Conservation (phyloP, 768 basidiomycete genomes). For the Rubroboletus satanas region DNA sequence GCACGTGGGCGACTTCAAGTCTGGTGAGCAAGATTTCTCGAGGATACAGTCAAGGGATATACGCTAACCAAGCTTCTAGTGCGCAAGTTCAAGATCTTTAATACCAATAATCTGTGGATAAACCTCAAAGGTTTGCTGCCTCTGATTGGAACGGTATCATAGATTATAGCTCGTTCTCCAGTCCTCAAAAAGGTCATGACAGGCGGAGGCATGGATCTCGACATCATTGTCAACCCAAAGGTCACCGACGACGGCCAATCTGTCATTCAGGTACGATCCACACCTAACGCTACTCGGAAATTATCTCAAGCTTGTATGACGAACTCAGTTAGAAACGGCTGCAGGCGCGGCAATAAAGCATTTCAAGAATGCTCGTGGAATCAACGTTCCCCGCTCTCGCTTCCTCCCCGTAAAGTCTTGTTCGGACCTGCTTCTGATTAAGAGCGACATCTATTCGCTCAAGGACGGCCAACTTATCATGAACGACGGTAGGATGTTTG, state of each 20-base stretch:
- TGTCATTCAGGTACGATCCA: slow-evolving; percentile 63
- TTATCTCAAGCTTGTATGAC: not conserved
- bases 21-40: slow-evolving; percentile 33
- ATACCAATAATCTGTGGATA: slow-evolving; percentile 82
- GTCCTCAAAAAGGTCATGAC: slow-evolving; percentile 92
- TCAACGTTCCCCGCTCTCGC: slow-evolving; percentile 91
- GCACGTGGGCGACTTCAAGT: slow-evolving; percentile 12
- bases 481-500: slow-evolving; percentile 79
- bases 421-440: slow-evolving; percentile 85
- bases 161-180: slow-evolving; percentile 22
- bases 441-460: slow-evolving; percentile 89
- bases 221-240: slow-evolving; percentile 94
- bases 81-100: slow-evolving; percentile 92
- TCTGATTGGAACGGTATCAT: not conserved
- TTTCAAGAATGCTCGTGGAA: slow-evolving; percentile 86
- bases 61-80: slow-evolving; percentile 35
- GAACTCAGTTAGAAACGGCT: slow-evolving; percentile 72
- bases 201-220: slow-evolving; percentile 79
- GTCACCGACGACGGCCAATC: slow-evolving; percentile 80
- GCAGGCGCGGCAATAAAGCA: slow-evolving; percentile 94
- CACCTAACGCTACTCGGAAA: slow-evolving; percentile 1
- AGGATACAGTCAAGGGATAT: not conserved
- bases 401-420: slow-evolving; percentile 92
- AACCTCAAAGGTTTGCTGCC: slow-evolving; percentile 60
- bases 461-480: slow-evolving; percentile 85